phyloP scores from a whole-genome alignment of 2,329 filamentous ascomycete species.

The Calonectria pauciramosa region DNA sequence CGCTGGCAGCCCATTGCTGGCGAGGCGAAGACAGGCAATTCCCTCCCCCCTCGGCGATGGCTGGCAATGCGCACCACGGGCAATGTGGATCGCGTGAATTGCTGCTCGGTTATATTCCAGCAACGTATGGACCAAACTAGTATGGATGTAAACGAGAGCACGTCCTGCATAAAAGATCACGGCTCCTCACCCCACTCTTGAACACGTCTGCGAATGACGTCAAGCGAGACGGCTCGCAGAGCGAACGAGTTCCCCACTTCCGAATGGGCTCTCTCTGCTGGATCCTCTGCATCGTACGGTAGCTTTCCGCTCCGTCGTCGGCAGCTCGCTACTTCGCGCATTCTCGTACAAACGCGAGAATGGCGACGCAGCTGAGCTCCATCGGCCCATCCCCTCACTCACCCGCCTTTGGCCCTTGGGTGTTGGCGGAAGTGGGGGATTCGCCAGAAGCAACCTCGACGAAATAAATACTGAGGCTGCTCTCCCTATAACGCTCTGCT shows the following conservation, averaged over 20 bases:
- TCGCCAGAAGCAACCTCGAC: neutral
- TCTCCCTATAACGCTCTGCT: neutral
- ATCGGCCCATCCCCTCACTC: neutral
- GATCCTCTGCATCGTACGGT: neutral
- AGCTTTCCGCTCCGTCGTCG: conserved; percentile 1
- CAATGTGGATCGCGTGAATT: neutral
- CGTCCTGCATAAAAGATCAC: conserved; percentile 1
- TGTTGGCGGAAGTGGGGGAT: neutral
- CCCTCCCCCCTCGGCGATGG: neutral
- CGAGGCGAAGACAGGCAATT: neutral
- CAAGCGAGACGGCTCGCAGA: neutral
- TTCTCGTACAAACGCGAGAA: neutral
- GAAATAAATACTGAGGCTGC: conserved; percentile 5
- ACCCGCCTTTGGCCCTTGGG: too few species aligned
- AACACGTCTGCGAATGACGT: neutral
- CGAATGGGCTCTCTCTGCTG: neutral
- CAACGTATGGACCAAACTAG: neutral
- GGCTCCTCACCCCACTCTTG: neutral
- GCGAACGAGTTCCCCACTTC: neutral
- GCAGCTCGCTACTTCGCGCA: conserved; percentile 2
- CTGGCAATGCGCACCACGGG: neutral
- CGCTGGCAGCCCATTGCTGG: neutral
- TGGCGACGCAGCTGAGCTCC: neutral
- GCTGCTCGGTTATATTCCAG: neutral
- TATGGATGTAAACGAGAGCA: conserved; percentile 3